Conservation (phyloP, 805 yeast genomes). For the Ascoidea rubescens region DNA sequence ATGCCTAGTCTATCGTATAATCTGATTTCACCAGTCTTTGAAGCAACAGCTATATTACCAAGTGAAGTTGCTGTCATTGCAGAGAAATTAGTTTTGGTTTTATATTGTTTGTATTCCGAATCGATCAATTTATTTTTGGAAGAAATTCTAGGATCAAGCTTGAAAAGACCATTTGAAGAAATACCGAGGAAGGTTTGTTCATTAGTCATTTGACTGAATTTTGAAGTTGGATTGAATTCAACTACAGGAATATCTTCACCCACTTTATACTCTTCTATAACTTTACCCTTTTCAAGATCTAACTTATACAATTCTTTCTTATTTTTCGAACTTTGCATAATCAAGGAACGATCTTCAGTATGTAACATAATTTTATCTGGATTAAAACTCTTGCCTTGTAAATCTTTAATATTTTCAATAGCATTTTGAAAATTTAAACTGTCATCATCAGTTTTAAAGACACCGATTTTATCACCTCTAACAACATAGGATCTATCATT, state of each 20-base stretch:
- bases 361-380: slow-evolving; percentile 69
- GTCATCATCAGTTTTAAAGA: slow-evolving; percentile 44
- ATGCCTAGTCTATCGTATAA: slow-evolving; percentile 61
- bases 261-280: slow-evolving; percentile 79
- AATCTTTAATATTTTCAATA: slow-evolving; percentile 41
- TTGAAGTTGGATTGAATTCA: slow-evolving; percentile 54
- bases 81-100: slow-evolving; percentile 39
- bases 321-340: slow-evolving; percentile 41
- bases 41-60: slow-evolving; percentile 69
- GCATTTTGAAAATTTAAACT: slow-evolving; percentile 53
- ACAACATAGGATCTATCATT: slow-evolving; percentile 68
- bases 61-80: slow-evolving; percentile 55
- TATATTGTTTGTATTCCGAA: slow-evolving; percentile 37
- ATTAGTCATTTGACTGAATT: slow-evolving; percentile 57
- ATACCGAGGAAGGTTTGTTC: slow-evolving; percentile 69
- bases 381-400: slow-evolving; percentile 29
- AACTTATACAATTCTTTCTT: slow-evolving; percentile 41
- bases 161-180: slow-evolving; percentile 50
- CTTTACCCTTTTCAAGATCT: slow-evolving; percentile 69
- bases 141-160: slow-evolving; percentile 64
- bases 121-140: slow-evolving; percentile 44
- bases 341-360: slow-evolving; percentile 53
- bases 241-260: slow-evolving; percentile 33
- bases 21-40: slow-evolving; percentile 61
- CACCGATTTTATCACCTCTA: slow-evolving; percentile 70